Evolutionary conservation across 2,329 filamentous ascomycete genomes (phyloP).

Genomic region (Rhexocercosporidium sp.): DNA sequence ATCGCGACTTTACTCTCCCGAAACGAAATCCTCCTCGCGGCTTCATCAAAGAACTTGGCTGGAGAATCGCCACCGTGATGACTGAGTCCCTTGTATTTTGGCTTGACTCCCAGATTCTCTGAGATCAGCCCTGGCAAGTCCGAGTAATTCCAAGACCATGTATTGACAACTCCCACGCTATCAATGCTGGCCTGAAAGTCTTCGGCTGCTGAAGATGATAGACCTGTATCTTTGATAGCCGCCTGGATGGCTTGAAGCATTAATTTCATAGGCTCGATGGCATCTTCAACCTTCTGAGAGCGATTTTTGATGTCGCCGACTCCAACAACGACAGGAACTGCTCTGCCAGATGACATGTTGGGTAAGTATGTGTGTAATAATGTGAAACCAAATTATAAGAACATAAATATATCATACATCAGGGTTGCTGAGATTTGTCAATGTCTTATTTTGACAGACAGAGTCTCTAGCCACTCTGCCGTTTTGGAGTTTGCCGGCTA

Average conservation of each 20-base stretch:
- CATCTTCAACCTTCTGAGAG: constrained; percentile 54
- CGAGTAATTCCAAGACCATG: constrained; percentile 70
- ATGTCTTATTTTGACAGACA: not conserved
- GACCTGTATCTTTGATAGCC: constrained; percentile 56
- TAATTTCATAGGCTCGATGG: constrained; percentile 62
- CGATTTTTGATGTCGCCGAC: constrained; percentile 67
- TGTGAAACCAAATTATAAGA: not conserved
- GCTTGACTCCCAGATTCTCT: constrained; percentile 52
- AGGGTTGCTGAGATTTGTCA: not conserved
- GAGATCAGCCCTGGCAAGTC: constrained; percentile 61
- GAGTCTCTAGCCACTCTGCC: not conserved
- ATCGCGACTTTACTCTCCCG: constrained; percentile 62
- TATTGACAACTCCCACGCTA: constrained; percentile 62
- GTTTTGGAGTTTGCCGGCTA: not conserved
- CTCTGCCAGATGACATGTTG: constrained; percentile 7
- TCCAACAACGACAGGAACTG: constrained; percentile 62
- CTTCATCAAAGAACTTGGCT: constrained; percentile 65
- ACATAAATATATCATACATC: not conserved
- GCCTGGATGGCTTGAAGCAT: constrained; percentile 60
- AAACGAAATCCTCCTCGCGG: constrained; percentile 59
- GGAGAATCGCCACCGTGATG: constrained; percentile 69
- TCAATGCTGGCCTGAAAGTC: constrained; percentile 56
- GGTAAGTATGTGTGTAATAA: not conserved
- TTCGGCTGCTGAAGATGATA: constrained; percentile 37
- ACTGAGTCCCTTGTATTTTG: constrained; percentile 55